Evolutionary conservation across 345 rosid species (phyloP).

Genomic region (Dipteronia dyeriana): DNA sequence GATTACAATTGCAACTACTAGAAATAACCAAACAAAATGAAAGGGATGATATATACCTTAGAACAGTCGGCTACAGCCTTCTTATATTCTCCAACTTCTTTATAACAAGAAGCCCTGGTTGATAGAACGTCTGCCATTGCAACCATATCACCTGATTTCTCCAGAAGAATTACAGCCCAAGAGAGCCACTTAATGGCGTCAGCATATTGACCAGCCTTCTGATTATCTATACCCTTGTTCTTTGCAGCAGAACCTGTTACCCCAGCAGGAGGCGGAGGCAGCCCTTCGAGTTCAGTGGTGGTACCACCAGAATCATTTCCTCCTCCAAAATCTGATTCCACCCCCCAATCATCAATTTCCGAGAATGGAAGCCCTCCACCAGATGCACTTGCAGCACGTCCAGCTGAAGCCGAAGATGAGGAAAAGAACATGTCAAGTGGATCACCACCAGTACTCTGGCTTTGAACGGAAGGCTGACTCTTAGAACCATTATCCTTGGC

Average conservation of each 20-base stretch:
- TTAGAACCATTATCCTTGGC: conserved; percentile 42
- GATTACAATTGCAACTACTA: background rate
- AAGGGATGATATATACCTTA: conserved; percentile 52
- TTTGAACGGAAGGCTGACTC: conserved; percentile 43
- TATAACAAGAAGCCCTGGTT: conserved; percentile 93
- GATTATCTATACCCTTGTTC: conserved; percentile 82
- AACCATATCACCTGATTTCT: conserved; percentile 60
- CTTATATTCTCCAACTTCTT: conserved; percentile 99
- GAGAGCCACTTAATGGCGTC: conserved; percentile 99
- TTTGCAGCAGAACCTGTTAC: conserved; percentile 73
- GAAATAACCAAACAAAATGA: background rate
- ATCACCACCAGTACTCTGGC: conserved; percentile 47
- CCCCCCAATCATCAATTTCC: conserved; percentile 81
- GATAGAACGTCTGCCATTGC: conserved; percentile 67
- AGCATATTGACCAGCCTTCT: conserved; percentile 92
- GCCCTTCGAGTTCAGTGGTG: conserved; percentile 93
- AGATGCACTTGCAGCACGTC: conserved; percentile 38
- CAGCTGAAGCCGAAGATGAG: conserved; percentile 42
- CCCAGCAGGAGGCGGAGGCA: conserved; percentile 95
- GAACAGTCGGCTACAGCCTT: conserved; percentile 97
- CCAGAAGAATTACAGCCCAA: conserved; percentile 91
- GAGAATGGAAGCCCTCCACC: conserved; percentile 51
- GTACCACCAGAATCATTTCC: conserved; percentile 49
- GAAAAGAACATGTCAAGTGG: conserved; percentile 64
- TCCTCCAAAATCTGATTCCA: conserved; percentile 66